phyloP scores from a whole-genome alignment of 202 grass and related monocot genomes.

The Zizania palustris region DNA sequence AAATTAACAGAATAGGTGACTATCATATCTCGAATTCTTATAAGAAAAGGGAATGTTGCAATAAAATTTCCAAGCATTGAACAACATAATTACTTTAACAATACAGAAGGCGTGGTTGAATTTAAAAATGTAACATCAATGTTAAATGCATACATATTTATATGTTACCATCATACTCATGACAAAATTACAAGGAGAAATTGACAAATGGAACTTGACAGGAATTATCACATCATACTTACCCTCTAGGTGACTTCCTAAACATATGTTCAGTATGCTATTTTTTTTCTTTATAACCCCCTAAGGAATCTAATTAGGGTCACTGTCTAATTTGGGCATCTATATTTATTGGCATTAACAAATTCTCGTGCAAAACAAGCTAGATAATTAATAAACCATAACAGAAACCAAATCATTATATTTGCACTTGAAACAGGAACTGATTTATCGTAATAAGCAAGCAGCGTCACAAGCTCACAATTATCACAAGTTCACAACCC shows the following conservation, averaged over 20 bases:
- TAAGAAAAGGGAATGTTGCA: background rate
- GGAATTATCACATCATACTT: background rate
- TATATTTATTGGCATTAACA: background rate
- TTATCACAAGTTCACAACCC: background rate
- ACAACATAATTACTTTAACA: background rate
- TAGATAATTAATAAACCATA: background rate
- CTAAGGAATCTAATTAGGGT: background rate
- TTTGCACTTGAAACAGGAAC: background rate
- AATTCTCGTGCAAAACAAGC: background rate
- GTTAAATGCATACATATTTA: background rate
- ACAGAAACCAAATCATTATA: slow-evolving; percentile 24
- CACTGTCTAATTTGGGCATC: background rate
- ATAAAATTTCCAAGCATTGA: background rate
- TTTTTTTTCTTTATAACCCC: background rate
- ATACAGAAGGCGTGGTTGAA: background rate
- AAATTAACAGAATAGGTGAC: background rate
- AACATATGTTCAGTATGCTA: background rate
- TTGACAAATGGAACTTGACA: background rate
- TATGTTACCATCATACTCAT: background rate
- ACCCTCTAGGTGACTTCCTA: background rate
- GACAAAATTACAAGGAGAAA: background rate
- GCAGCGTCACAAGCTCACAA: slow-evolving; percentile 1
- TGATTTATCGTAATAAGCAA: slow-evolving; percentile 10
- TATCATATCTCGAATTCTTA: background rate
- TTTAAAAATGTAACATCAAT: background rate